Percentiles rank a stretch among this genome's conserved stretches.
phyloP scores from a whole-genome alignment of 2,329 filamentous ascomycete species.

The Hortaea sp. region DNA sequence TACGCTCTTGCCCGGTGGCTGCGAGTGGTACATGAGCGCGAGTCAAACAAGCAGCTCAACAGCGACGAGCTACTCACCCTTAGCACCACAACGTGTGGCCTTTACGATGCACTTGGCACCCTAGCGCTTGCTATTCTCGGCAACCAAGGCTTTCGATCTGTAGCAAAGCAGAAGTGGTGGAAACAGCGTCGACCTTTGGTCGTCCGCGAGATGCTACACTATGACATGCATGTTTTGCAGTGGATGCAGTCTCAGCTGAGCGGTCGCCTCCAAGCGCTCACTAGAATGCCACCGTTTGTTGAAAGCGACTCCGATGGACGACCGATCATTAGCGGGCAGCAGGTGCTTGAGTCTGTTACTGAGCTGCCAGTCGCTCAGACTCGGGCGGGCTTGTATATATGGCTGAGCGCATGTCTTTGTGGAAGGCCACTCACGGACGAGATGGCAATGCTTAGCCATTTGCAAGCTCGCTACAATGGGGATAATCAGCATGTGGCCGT shows the following conservation, averaged over 20 bases:
- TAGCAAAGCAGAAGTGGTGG: slow-evolving; percentile 22
- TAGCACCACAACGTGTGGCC: slow-evolving; percentile 14
- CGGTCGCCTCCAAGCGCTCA: slow-evolving; percentile 19
- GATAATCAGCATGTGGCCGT: slow-evolving; percentile 68
- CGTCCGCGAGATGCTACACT: slow-evolving; percentile 21
- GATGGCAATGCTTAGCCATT: slow-evolving; percentile 61
- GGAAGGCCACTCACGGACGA: slow-evolving; percentile 80
- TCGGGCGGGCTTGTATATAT: slow-evolving; percentile 73
- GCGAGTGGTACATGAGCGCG: slow-evolving; percentile 17
- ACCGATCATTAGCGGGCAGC: slow-evolving; percentile 51
- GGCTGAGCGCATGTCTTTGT: slow-evolving; percentile 71
- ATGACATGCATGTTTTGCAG: slow-evolving; percentile 23
- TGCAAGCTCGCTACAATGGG: slow-evolving; percentile 78
- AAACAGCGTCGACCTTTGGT: slow-evolving; percentile 14
- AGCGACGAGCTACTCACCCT: slow-evolving; percentile 15
- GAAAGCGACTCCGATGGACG: slow-evolving; percentile 59
- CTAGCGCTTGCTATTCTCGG: slow-evolving; percentile 21
- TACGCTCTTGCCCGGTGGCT: slow-evolving; percentile 20
- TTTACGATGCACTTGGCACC: slow-evolving; percentile 23
- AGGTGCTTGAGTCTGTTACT: slow-evolving; percentile 19
- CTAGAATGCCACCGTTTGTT: slow-evolving; percentile 44
- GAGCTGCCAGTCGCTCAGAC: slow-evolving; percentile 66
- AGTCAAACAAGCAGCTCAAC: slow-evolving; percentile 21
- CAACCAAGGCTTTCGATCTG: slow-evolving; percentile 14
- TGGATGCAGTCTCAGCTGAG: slow-evolving; percentile 23